Evolutionary conservation across 768 basidiomycete genomes (phyloP), one percentile per base, ranked within the genome.

Genomic region (Hemileccinum rubropunctum): DNA sequence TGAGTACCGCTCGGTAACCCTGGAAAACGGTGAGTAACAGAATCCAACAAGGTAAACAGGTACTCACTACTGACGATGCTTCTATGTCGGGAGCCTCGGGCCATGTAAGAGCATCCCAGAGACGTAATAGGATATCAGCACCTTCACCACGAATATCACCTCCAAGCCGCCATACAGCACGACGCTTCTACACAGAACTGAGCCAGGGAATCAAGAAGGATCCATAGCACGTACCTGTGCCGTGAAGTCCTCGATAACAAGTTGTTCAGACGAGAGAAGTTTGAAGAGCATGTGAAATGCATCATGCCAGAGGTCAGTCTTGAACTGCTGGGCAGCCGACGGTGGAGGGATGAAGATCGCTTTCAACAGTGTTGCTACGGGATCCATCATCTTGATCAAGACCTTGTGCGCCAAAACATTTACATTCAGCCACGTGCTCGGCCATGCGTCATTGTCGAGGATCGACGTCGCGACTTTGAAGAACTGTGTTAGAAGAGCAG

Each of bases 91-190:
- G 75, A 36, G 71, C 74, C 52, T 88, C 83, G 6, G 83, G 80
- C 80, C 85, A 87, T 4, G 86, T 90, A 18, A 98, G 76, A 2
- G 89, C 82, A 59, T 88, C 82, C 95, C 95, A 98, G 6, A 95
- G 71, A 28, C 77, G 82, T 14, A 87, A 68, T 39, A 98, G 67
- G 48, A 95, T 83, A 6, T 80, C 73, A 2, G 93, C 88, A 14
- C 93, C 95, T 66, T 95, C 90, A 10, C 93, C 94, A 20, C 95
- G 82, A 60, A 98, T 83, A 70, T 98, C 95, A 23, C 94, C 94
- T 6, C 90, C 92, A n/a, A 98, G 80, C 33, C 91, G 82, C 95
- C 95, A 98, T 10, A 95, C 90, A 3, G 95, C 90, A 37, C 95
- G 84, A 36, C 93, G 88, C 84, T 92, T 92, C 91, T 97, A 50